Evolutionary conservation across 2,329 filamentous ascomycete genomes (phyloP), one percentile per base, ranked within the genome.

Genomic region (Didymella lethalis): DNA sequence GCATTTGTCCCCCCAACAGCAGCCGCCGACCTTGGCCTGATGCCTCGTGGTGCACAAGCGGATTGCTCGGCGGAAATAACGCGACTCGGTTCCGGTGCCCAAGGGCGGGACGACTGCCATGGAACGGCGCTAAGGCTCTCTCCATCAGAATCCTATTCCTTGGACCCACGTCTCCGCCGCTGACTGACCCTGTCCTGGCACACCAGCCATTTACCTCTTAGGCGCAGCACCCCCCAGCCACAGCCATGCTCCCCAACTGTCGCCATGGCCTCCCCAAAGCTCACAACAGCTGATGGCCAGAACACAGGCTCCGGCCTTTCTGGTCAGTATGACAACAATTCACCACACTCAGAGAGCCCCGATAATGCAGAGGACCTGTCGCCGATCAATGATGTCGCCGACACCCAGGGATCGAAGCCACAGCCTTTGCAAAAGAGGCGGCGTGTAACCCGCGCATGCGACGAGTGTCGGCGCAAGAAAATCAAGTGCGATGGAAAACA

Each of bases 401-500:
- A 74, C 45, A 72, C 74, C 63, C 69, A 74, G 63, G 67, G 68
- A 48, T 67, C 71, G 48, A 77, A 70, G 66, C 69, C 65, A 59
- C 70, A 69, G 62, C 77, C 75, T 41, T 61, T 77, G 64, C 77
- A 78, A 65, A 80, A 80, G 68, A 69, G 78, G 57, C 72, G 78
- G 8, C 69, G 79, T 61, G 79, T 81, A 49, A 81, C 79, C 29
- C 71, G 79, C 52, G 79, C 79, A 44, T 81, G 79, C 67, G 71
- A 74, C 53, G 74, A 79, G 59, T 77, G 76, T 64, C 69, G 73
- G 44, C 72, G 74, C 40, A 84, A 84, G 72, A 85, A 85, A 70
- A 84, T 84, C 67, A 84, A 84, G 67, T 85, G 83, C 69, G 82
- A 84, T 64, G 82, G 82, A 60, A 83, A 81, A 69, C 81, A 84